These are phyloP conservation scores for Neoscytalidium dimidiatum DNA, from an alignment of 2,329 filamentous ascomycete genomes.

Conservation along the genomic window DNA sequence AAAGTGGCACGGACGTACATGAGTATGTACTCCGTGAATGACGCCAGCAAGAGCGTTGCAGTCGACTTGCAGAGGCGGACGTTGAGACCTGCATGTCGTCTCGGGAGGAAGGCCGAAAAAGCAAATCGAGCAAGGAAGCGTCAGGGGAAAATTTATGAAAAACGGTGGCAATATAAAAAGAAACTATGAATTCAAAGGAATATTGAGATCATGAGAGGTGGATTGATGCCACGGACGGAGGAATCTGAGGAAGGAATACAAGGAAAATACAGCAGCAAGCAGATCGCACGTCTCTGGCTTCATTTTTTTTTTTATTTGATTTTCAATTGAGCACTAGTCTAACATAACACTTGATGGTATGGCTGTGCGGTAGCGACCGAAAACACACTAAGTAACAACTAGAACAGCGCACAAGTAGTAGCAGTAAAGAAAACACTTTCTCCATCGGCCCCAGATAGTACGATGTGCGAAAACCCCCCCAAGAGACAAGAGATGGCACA, in stretches of 20 bases:
- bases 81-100: not conserved
- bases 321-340: constrained; percentile 18
- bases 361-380: constrained; percentile 13
- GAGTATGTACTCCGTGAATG: not conserved
- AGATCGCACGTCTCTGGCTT: not conserved
- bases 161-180: no score
- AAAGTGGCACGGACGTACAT: not conserved
- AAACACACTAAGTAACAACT: constrained; percentile 14
- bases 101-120: constrained; percentile 1
- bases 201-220: no score
- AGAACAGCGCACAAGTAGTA: constrained; percentile 6
- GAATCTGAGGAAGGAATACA: not conserved
- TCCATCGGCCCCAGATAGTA: constrained; percentile 3
- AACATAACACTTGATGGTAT: constrained; percentile 10
- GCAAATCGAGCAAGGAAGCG: not conserved
- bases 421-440: constrained; percentile 10
- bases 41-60: not conserved
- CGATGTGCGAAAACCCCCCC: constrained; percentile 3
- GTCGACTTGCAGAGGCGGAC: not conserved
- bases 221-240: not conserved
- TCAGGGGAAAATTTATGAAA: not conserved
- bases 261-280: not conserved
- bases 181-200: no score
- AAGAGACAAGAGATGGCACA: not conserved
- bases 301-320: not conserved